These are phyloP conservation scores for Trichophyton benhamiae DNA, from an alignment of 2,329 filamentous ascomycete genomes.

Conservation along the genomic window DNA sequence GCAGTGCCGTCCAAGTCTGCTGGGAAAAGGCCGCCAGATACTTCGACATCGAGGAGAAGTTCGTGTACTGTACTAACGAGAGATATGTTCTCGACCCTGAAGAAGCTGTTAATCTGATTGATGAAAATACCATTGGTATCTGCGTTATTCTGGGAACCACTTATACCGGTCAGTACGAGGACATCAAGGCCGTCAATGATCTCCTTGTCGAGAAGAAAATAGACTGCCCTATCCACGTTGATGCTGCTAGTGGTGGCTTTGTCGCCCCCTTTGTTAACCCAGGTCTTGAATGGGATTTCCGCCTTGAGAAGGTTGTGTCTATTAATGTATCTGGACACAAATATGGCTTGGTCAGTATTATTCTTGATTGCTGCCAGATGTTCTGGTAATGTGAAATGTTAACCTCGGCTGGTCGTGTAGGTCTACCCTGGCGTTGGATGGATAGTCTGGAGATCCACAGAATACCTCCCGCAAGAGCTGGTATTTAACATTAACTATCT, in stretches of 20 bases:
- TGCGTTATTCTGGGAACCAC: conserved; percentile 85
- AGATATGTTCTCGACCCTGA: conserved; percentile 54
- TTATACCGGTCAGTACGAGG: conserved; percentile 92
- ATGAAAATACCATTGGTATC: conserved; percentile 75
- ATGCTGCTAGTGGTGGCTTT: conserved; percentile 84
- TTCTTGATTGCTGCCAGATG: conserved; percentile 18
- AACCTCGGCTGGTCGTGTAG: conserved; percentile 31
- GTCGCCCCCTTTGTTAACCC: conserved; percentile 85
- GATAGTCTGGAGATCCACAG: conserved; percentile 75
- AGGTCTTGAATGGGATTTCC: conserved; percentile 80
- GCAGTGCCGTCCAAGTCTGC: conserved; percentile 87
- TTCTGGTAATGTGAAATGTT: conserved; percentile 27
- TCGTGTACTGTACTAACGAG: conserved; percentile 49
- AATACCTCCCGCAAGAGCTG: conserved; percentile 76
- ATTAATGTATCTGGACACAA: conserved; percentile 96
- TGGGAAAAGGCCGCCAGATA: conserved; percentile 89
- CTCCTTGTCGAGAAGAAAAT: conserved; percentile 61
- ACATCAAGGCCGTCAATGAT: conserved; percentile 84
- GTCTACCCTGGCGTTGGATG: conserved; percentile 90
- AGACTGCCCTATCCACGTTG: conserved; percentile 81
- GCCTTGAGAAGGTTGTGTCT: conserved; percentile 73
- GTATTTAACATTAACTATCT: conserved; percentile 99
- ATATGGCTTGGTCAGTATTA: conserved; percentile 44
- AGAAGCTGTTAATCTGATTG: conserved; percentile 48
- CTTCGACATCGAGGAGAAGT: conserved; percentile 88